phyloP scores from a whole-genome alignment of 352 stramenopile genomes.

The Blastocystis sp. region DNA sequence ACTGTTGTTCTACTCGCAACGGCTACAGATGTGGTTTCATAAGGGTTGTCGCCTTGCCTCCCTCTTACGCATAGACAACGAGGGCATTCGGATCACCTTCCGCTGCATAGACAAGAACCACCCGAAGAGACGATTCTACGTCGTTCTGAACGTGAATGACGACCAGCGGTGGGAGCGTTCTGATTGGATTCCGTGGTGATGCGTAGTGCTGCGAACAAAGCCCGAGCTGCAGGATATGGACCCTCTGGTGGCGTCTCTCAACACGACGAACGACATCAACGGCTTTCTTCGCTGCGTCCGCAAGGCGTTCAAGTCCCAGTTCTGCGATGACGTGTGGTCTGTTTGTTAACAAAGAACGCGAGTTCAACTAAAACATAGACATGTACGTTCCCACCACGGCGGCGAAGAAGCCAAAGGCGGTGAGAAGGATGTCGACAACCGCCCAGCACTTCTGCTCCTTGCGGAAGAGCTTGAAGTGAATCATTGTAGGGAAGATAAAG shows the following conservation, averaged over 20 bases:
- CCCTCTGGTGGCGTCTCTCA: neutral
- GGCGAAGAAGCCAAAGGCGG: conserved; percentile 26
- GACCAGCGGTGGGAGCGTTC: conserved; percentile 9
- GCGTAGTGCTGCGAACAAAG: conserved; percentile 27
- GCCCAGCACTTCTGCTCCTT: neutral
- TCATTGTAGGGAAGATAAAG: conserved; percentile 48
- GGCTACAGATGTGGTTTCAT: conserved; percentile 28
- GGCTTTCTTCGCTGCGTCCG: conserved; percentile 2
- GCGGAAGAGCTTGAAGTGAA: conserved; percentile 23
- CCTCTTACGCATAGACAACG: neutral
- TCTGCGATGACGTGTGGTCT: neutral
- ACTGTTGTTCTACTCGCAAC: conserved; percentile 19
- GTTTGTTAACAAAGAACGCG: neutral
- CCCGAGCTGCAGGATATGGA: neutral
- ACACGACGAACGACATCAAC: conserved; percentile 39
- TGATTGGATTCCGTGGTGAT: neutral
- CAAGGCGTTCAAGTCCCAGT: conserved; percentile 15
- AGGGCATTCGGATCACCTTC: conserved; percentile 37
- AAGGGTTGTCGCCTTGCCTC: neutral
- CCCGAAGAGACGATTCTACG: conserved; percentile 46
- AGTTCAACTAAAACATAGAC: conserved; percentile 27
- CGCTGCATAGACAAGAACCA: conserved; percentile 39
- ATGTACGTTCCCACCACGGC: conserved; percentile 38
- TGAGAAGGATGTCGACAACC: conserved; percentile 14
- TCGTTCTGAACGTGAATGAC: conserved; percentile 30